phyloP scores from a whole-genome alignment of 129 eudicot species.

The Cynara cardunculus region DNA sequence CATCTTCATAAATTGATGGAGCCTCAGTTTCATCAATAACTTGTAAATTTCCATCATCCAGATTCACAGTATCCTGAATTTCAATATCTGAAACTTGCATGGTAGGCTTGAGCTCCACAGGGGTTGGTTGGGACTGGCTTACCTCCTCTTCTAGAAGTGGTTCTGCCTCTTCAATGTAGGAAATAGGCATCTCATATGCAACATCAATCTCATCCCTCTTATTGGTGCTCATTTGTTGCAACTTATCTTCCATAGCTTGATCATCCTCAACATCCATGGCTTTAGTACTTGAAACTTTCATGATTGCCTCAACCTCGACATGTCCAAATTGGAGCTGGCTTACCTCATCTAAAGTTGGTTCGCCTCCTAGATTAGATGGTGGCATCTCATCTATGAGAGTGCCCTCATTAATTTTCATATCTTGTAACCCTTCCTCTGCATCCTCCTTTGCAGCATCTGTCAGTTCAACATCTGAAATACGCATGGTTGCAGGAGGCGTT shows the following conservation, averaged over 20 bases:
- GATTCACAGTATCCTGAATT: conserved; percentile 13
- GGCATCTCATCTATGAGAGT: conserved; percentile 4
- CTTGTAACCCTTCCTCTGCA: background rate
- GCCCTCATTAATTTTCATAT: background rate
- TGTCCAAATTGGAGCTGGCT: conserved; percentile 9
- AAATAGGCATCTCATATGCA: conserved; percentile 10
- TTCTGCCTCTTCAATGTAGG: conserved; percentile 10
- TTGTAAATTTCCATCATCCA: conserved; percentile 5
- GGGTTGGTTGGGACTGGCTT: conserved; percentile 11
- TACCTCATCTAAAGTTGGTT: conserved; percentile 18
- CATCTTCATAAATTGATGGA: conserved; percentile 20
- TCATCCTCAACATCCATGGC: conserved; percentile 27
- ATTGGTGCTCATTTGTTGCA: conserved; percentile 11
- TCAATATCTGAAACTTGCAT: conserved; percentile 18
- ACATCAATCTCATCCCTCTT: conserved; percentile 15
- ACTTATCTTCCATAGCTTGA: conserved; percentile 25
- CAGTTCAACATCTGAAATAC: conserved; percentile 10
- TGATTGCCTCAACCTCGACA: background rate
- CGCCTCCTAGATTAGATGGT: conserved; percentile 1
- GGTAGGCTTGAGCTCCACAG: conserved; percentile 4
- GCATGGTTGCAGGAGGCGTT: conserved; percentile 14
- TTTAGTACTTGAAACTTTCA: conserved; percentile 11
- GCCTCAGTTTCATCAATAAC: conserved; percentile 2
- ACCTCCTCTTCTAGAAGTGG: conserved; percentile 18
- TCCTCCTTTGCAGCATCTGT: conserved; percentile 8